Conservation (phyloP, 805 yeast species). For the Candida nonsorbophila region DNA sequence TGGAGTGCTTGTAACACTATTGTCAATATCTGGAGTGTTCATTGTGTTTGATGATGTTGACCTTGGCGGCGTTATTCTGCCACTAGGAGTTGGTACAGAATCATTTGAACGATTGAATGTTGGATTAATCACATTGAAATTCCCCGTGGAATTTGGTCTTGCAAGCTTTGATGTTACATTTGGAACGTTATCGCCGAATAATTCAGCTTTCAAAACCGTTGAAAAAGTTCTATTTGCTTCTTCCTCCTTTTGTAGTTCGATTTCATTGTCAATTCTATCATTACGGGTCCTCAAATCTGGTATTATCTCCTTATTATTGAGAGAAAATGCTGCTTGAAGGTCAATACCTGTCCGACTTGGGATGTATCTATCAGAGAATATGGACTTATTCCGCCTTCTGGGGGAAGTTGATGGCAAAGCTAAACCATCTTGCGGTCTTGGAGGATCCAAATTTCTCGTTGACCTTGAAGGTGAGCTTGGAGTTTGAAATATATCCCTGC, state of each 20-base stretch:
- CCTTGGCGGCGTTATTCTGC: slow-evolving; percentile 19
- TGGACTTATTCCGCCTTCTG: slow-evolving; percentile 43
- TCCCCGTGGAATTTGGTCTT: slow-evolving; percentile 16
- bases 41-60: slow-evolving; percentile 6
- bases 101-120: slow-evolving; percentile 7
- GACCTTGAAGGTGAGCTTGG: slow-evolving; percentile 40
- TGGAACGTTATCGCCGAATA: slow-evolving; percentile 85
- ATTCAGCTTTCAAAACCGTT: slow-evolving; percentile 78
- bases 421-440: slow-evolving; percentile 24
- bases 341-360: slow-evolving; percentile 86
- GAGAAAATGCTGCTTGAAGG: slow-evolving; percentile 76
- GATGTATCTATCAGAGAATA: slow-evolving; percentile 79
- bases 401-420: slow-evolving; percentile 31
- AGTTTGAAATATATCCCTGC: slow-evolving; percentile 22
- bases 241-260: slow-evolving; percentile 63
- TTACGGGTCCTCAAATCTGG: slow-evolving; percentile 25
- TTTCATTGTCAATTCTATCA: slow-evolving; percentile 45
- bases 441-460: slow-evolving; percentile 33
- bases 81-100: slow-evolving; percentile 6
- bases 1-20: slow-evolving; percentile 27
- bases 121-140: slow-evolving; percentile 7
- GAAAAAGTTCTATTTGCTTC: slow-evolving; percentile 87
- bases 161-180: slow-evolving; percentile 34
- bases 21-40: slow-evolving; percentile 1
- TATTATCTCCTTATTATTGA: slow-evolving; percentile 41